Evolutionary conservation across 495 filamentous ascomycete genomes (phyloP).

Genomic region (Aspergillus sparsus): DNA sequence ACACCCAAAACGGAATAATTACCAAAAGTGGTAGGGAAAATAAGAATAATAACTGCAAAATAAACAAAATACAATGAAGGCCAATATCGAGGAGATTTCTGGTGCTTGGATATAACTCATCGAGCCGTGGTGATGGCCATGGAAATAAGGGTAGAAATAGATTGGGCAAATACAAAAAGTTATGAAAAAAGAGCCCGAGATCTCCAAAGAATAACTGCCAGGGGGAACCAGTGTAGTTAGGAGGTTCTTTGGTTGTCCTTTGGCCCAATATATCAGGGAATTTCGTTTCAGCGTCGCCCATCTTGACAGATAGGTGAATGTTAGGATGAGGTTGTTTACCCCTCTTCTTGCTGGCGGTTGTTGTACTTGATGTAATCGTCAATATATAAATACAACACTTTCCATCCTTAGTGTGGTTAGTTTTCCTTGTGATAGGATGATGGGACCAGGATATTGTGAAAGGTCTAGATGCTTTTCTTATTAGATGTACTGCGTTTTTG

Average conservation of each 20-base stretch:
- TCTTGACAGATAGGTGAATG: too few species aligned
- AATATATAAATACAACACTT: too few species aligned
- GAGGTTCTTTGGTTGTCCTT: neutral
- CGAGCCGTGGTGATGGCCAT: constrained; percentile 41
- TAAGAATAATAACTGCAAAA: constrained; percentile 37
- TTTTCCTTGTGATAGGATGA: too few species aligned
- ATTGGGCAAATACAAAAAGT: constrained; percentile 51
- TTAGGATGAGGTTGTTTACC: too few species aligned
- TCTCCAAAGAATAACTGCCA: constrained; percentile 55
- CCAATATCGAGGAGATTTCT: constrained; percentile 51
- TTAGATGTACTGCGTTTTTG: too few species aligned
- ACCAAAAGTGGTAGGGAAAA: constrained; percentile 52
- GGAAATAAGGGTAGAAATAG: constrained; percentile 55
- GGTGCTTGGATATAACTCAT: constrained; percentile 54
- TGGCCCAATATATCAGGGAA: too few species aligned
- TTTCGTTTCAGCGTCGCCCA: too few species aligned
- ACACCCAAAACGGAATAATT: constrained; percentile 50
- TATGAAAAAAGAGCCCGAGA: constrained; percentile 51
- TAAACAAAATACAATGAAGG: constrained; percentile 51
- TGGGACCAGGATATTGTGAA: too few species aligned
- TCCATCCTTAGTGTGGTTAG: too few species aligned
- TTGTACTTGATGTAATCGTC: too few species aligned
- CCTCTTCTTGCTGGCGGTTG: too few species aligned
- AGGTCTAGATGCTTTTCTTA: too few species aligned
- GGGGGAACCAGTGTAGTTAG: constrained; percentile 58